These are phyloP conservation scores for Claviceps capensis DNA, from an alignment of 2,329 filamentous ascomycete species.

Conservation along the genomic window DNA sequence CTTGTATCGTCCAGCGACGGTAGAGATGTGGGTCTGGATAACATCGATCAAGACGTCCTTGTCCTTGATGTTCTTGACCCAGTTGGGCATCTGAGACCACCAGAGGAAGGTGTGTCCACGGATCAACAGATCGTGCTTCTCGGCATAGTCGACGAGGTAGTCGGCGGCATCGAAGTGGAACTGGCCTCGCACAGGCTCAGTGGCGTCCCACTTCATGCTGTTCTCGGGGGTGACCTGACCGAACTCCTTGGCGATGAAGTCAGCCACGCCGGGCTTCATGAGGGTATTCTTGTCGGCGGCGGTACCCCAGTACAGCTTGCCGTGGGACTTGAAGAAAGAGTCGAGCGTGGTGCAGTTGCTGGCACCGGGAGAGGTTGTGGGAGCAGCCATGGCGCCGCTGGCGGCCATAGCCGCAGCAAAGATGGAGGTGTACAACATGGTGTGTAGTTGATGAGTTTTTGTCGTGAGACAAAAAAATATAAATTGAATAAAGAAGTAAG, in stretches of 20 bases:
- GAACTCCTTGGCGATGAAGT: slow-evolving; percentile 22
- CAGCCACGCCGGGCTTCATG: not conserved
- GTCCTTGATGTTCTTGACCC: not conserved
- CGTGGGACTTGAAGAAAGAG: not conserved
- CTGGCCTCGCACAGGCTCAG: slow-evolving; percentile 28
- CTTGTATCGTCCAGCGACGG: not conserved
- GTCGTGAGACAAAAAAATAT: not conserved
- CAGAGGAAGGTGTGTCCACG: slow-evolving; percentile 1
- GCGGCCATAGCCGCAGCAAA: not conserved
- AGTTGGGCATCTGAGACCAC: not conserved
- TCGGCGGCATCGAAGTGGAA: slow-evolving; percentile 35
- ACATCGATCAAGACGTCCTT: not conserved
- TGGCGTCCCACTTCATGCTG: slow-evolving; percentile 55
- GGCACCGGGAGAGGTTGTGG: not conserved
- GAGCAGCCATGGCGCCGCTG: not conserved
- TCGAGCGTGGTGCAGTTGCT: not conserved
- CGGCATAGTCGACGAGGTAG: not conserved
- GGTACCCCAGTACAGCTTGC: not conserved
- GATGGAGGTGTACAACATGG: not conserved
- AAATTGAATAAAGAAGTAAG: not conserved
- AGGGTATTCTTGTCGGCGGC: not conserved
- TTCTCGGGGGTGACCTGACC: slow-evolving; percentile 56
- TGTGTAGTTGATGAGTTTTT: not conserved
- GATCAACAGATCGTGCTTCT: not conserved
- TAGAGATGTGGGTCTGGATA: not conserved